A percentile compares a stretch with the other conserved stretches of the same genome.
These are phyloP conservation scores for Pseudogymnoascus sp. DNA, from an alignment of 2,329 filamentous ascomycete species.

Conservation along the genomic window DNA sequence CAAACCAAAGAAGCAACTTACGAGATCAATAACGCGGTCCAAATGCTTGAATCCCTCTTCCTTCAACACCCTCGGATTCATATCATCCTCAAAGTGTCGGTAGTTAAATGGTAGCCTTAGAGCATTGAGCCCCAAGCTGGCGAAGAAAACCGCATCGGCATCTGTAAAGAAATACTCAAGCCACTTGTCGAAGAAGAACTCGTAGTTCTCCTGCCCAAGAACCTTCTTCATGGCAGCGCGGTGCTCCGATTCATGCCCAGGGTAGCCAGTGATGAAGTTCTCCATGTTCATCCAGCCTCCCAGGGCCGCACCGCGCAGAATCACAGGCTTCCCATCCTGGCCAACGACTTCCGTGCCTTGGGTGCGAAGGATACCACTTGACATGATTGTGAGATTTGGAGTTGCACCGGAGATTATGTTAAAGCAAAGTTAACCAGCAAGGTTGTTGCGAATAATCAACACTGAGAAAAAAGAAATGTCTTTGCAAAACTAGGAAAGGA, in stretches of 20 bases:
- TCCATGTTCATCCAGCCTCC: constrained; percentile 30
- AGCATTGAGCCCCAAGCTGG: constrained; percentile 40
- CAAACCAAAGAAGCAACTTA: not conserved
- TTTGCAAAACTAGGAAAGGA: not conserved
- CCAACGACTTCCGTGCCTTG: constrained; percentile 32
- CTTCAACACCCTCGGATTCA: constrained; percentile 40
- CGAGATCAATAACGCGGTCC: constrained; percentile 38
- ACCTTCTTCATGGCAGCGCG: constrained; percentile 39
- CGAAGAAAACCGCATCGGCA: constrained; percentile 42
- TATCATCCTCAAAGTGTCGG: constrained; percentile 40
- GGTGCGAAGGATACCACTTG: constrained; percentile 29
- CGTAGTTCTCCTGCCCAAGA: constrained; percentile 39
- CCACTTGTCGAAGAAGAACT: constrained; percentile 44
- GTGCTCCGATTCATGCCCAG: constrained; percentile 41
- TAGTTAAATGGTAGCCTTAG: constrained; percentile 37
- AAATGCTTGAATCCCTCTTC: constrained; percentile 40
- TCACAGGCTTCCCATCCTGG: constrained; percentile 25
- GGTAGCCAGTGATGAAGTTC: constrained; percentile 45
- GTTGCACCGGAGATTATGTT: not conserved
- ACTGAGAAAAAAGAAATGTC: not conserved
- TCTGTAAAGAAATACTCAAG: constrained; percentile 43
- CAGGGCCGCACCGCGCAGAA: not conserved
- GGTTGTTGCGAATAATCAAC: not conserved
- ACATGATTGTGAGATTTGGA: constrained; percentile 15
- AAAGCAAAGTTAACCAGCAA: not conserved